phyloP scores from a whole-genome alignment of 139 green algal genomes.

The Closterium sp. region DNA sequence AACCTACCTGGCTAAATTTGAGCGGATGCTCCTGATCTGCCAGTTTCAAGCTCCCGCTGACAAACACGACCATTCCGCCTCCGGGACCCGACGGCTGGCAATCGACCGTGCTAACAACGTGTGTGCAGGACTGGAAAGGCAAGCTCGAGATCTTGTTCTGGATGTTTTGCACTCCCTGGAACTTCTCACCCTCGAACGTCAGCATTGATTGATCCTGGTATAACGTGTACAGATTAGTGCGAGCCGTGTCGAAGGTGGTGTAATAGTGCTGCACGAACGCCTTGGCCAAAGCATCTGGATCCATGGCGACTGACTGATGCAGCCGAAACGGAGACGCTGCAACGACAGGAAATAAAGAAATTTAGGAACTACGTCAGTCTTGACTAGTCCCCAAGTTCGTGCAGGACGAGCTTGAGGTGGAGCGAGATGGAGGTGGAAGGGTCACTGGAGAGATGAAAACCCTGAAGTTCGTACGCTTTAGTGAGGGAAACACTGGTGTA shows the following conservation, averaged over 20 bases:
- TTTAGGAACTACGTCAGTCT: not conserved
- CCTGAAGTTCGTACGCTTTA: not conserved
- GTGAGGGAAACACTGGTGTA: not conserved
- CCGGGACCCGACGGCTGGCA: constrained; percentile 43
- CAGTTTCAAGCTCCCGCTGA: constrained; percentile 47
- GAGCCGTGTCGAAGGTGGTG: constrained; percentile 83
- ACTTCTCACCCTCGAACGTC: constrained; percentile 58
- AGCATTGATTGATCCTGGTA: constrained; percentile 57
- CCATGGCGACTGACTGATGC: constrained; percentile 21
- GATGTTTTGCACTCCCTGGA: constrained; percentile 50
- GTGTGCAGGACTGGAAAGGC: constrained; percentile 53
- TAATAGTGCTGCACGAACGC: constrained; percentile 97
- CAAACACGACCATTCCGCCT: constrained; percentile 56
- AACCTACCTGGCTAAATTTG: constrained; percentile 52
- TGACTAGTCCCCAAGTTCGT: not conserved
- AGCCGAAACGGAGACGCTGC: not conserved
- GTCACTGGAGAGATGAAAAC: not conserved
- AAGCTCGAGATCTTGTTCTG: constrained; percentile 50
- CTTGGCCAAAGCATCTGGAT: constrained; percentile 58
- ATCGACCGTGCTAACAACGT: constrained; percentile 52
- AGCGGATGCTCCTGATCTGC: constrained; percentile 48
- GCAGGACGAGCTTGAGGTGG: not conserved
- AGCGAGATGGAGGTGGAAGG: not conserved
- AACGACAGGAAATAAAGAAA: not conserved
- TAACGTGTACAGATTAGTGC: constrained; percentile 76